A percentile compares a stretch with the other conserved stretches of the same genome.
Evolutionary conservation across 2,329 filamentous ascomycete genomes (phyloP).

Genomic region (Stagonosporopsis cucurbitacearum): DNA sequence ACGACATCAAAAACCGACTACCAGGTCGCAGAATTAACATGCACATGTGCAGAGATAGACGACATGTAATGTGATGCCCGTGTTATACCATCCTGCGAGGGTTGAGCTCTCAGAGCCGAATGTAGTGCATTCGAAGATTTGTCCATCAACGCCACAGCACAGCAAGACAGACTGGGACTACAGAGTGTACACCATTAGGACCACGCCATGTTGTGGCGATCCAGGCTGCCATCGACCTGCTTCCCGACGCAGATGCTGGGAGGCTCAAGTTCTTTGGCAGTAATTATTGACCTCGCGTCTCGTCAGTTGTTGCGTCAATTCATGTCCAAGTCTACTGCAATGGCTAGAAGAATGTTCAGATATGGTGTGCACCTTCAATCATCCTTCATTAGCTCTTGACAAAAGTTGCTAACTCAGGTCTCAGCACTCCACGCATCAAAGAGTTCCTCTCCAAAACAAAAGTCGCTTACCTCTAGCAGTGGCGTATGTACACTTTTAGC

Average conservation of each 20-base stretch:
- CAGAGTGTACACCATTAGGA: no score
- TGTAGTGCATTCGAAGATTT: no score
- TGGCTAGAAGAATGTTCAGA: background rate
- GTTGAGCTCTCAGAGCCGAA: background rate
- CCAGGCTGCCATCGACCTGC: background rate
- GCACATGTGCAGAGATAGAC: background rate
- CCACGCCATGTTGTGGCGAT: background rate
- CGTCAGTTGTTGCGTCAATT: background rate
- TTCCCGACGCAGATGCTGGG: background rate
- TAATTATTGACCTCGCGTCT: background rate
- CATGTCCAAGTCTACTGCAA: background rate
- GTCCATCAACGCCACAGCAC: no score
- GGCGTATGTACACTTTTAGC: conserved; percentile 14
- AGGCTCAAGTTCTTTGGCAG: background rate
- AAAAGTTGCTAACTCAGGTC: background rate
- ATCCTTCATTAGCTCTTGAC: background rate
- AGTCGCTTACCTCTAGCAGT: conserved; percentile 1
- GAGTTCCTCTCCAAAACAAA: background rate
- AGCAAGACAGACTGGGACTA: no score
- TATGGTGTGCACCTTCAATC: background rate
- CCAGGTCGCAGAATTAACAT: conserved; percentile 10
- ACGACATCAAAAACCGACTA: conserved; percentile 11
- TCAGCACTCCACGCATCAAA: background rate
- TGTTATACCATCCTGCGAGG: background rate
- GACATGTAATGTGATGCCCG: background rate